Conservation (phyloP, 106 monocot species). For the Dioscorea zingiberensis region DNA sequence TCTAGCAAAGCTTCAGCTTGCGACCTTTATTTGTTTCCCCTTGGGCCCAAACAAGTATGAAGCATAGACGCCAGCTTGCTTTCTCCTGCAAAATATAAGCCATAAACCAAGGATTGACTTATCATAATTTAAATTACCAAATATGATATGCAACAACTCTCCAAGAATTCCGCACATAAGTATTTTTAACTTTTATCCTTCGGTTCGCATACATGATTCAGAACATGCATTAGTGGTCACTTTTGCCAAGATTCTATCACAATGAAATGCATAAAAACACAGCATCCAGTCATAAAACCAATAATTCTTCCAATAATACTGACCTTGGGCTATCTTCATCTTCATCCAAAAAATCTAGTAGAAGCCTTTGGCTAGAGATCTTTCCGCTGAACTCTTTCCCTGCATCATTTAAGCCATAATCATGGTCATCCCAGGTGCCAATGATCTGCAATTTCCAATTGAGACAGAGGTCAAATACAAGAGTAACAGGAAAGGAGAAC, state of each 20-base stretch:
- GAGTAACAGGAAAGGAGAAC: too few relatives aligned
- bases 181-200: too few relatives aligned
- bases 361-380: conserved; percentile 47
- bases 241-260: too few relatives aligned
- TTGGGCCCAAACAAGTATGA: conserved; percentile 73
- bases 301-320: neutral
- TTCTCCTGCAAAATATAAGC: conserved; percentile 42
- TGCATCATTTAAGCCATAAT: conserved; percentile 95
- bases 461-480: too few relatives aligned
- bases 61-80: conserved; percentile 81
- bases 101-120: neutral
- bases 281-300: too few relatives aligned
- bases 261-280: too few relatives aligned
- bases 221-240: too few relatives aligned
- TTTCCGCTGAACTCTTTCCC: conserved; percentile 78
- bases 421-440: conserved; percentile 98
- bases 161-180: too few relatives aligned
- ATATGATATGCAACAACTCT: neutral
- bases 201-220: too few relatives aligned
- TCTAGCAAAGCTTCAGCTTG: neutral
- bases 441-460: conserved; percentile 57
- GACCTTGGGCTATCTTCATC: conserved; percentile 61
- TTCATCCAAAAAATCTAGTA: conserved; percentile 90
- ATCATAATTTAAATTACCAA: neutral
- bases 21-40: conserved; percentile 73